These are phyloP conservation scores for Metrosideros polymorpha DNA, from an alignment of 441 rosid species.

Conservation along the genomic window DNA sequence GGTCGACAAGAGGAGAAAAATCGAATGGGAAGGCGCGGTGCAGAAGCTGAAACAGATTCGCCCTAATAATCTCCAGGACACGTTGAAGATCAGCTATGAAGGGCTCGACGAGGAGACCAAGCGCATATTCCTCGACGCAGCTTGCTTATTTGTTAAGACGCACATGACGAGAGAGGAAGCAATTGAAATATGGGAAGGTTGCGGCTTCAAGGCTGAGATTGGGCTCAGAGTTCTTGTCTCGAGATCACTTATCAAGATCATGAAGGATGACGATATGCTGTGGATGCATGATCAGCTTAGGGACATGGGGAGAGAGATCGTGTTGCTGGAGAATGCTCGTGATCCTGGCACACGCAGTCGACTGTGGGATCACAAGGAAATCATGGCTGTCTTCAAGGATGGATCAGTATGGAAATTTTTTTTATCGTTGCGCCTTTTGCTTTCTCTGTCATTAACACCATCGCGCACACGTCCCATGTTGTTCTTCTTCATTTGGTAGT, in stretches of 20 bases:
- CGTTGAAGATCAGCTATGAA: slow-evolving; percentile 18
- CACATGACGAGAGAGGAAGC: slow-evolving; percentile 6
- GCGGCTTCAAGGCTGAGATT: slow-evolving; percentile 32
- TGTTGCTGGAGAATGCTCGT: background rate
- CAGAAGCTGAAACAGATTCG: slow-evolving; percentile 24
- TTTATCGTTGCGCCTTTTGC: background rate
- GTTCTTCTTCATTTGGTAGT: background rate
- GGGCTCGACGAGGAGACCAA: background rate
- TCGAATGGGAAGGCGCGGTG: slow-evolving; percentile 32
- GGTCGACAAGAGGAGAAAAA: slow-evolving; percentile 30
- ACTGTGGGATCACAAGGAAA: slow-evolving; percentile 44
- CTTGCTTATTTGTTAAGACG: background rate
- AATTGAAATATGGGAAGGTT: slow-evolving; percentile 35
- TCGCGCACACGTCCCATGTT: background rate
- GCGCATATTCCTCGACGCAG: background rate
- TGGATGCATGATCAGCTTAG: slow-evolving; percentile 66
- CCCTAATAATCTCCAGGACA: slow-evolving; percentile 18
- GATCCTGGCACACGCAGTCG: slow-evolving; percentile 41
- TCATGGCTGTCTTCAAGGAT: slow-evolving; percentile 24
- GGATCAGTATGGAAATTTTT: slow-evolving; percentile 20
- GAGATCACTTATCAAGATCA: slow-evolving; percentile 43
- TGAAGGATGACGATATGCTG: slow-evolving; percentile 1
- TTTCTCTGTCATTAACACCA: background rate
- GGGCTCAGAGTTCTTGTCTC: slow-evolving; percentile 27
- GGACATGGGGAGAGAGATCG: slow-evolving; percentile 67